A percentile compares a stretch with the other conserved stretches of the same genome.
These are phyloP conservation scores for Rhynchosporium agropyri DNA, from an alignment of 2,329 filamentous ascomycete genomes.

Conservation along the genomic window DNA sequence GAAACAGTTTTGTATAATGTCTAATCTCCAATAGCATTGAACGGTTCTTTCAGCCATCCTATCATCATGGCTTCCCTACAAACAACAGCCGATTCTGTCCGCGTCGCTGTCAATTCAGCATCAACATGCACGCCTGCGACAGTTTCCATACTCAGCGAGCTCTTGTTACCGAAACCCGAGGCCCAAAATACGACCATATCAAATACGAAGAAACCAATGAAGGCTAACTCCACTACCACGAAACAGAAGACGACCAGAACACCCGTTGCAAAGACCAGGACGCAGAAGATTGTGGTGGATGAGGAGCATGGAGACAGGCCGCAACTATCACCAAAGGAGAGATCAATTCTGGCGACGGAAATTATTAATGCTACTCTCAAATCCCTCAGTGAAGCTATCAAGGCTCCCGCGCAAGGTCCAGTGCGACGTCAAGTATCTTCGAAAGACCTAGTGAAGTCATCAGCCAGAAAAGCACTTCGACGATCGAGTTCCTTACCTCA, in stretches of 20 bases:
- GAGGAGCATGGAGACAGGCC: slow-evolving; percentile 41
- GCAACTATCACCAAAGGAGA: slow-evolving; percentile 59
- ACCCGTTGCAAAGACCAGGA: slow-evolving; percentile 30
- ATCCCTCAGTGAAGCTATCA: slow-evolving; percentile 67
- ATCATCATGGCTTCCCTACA: slow-evolving; percentile 47
- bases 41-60: slow-evolving; percentile 24
- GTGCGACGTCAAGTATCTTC: slow-evolving; percentile 34
- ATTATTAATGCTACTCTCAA: slow-evolving; percentile 73
- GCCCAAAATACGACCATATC: slow-evolving; percentile 15
- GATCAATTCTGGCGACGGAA: slow-evolving; percentile 69
- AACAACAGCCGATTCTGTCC: slow-evolving; percentile 51
- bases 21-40: slow-evolving; percentile 38
- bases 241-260: slow-evolving; percentile 36
- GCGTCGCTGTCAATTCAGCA: slow-evolving; percentile 49
- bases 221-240: slow-evolving; percentile 1
- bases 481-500: slow-evolving; percentile 61
- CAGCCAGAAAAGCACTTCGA: slow-evolving; percentile 49
- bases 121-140: slow-evolving; percentile 53
- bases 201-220: slow-evolving; percentile 21
- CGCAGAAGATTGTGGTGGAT: slow-evolving; percentile 40
- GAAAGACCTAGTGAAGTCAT: slow-evolving; percentile 45
- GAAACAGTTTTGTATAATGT: slow-evolving; percentile 40
- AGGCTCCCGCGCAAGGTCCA: slow-evolving; percentile 43
- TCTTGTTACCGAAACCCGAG: slow-evolving; percentile 47
- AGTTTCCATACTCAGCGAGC: slow-evolving; percentile 48